Conservation (phyloP, 371 early-diverging fungal genomes). For the Rhizomucor miehei region DNA sequence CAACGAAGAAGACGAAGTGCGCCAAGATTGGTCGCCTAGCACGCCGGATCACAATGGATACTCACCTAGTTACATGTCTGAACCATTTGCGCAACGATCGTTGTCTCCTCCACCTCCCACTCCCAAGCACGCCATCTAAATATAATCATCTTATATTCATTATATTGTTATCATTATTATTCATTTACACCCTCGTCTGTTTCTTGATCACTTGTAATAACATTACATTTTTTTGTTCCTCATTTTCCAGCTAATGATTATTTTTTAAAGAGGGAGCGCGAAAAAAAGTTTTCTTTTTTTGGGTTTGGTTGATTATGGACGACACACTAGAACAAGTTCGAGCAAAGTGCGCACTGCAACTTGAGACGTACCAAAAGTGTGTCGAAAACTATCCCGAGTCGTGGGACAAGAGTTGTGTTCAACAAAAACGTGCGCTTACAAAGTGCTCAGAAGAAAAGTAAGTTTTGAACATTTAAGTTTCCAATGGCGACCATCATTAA, state of each 20-base stretch:
- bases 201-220: not conserved
- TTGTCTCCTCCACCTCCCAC: not conserved
- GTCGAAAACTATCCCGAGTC: conserved; percentile 70
- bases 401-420: conserved; percentile 72
- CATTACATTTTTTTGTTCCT: not conserved
- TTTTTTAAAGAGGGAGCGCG: not conserved
- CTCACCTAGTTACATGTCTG: not conserved
- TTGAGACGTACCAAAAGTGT: conserved; percentile 75
- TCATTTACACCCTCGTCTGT: not conserved
- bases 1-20: conserved; percentile 10
- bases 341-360: conserved; percentile 76
- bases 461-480: not conserved
- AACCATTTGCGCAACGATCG: not conserved
- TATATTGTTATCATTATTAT: not conserved
- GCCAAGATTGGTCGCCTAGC: conserved; percentile 5
- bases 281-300: conserved; percentile 1
- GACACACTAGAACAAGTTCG: conserved; percentile 70
- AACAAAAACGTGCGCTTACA: conserved; percentile 71
- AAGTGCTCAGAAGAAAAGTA: conserved; percentile 82
- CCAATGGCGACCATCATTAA: too few relatives aligned
- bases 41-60: not conserved
- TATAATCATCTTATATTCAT: not conserved
- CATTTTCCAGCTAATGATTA: not conserved
- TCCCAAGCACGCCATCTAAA: not conserved
- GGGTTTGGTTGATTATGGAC: conserved; percentile 60